Evolutionary conservation across 2,329 filamentous ascomycete genomes (phyloP), one percentile per base, ranked within the genome.

Genomic region (Phialemonium atrogriseum): DNA sequence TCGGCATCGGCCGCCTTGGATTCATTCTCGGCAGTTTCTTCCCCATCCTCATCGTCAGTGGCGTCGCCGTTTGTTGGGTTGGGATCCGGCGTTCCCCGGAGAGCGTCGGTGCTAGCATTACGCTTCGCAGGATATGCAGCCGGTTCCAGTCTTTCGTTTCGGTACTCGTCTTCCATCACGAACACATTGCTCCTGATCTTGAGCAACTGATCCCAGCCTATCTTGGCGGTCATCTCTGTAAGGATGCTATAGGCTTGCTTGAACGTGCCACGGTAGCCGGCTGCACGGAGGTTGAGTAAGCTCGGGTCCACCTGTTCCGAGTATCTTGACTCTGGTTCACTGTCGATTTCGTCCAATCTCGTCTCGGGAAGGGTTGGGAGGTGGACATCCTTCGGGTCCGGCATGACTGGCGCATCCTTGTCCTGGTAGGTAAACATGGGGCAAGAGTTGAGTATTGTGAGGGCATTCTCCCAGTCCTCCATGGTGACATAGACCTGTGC

Each of bases 371-470:
- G 70, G 11, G 89, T 84, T 0, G 91, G 91, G 10, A 98, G 72
- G 45, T 84, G 77, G 24, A 96, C 83, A 34, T 87, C 84, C 47
- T 83, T 81, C 0, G 91, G 88, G 50, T 94, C 87, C 2, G 91
- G 91, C 82, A 96, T 89, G 37, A 91, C 64, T 4, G 91, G 91
- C 5, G 87, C 82, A 54, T 98, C 91, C 58, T 95, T 96, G 59
- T 98, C 91, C 58, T 96, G 91, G 57, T 98, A 96, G 6, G 91
- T 98, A 58, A 98, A 98, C 91, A 98, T 98, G 7, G 91, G 91
- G 56, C 91, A 98, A 12, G 91, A 98, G 61, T 98, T 98, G 32
- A 98, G 70, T 4, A 91, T 96, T 5, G 94, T 79, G 15, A 98
- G 71, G 1, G 91, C 91, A 45, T 96, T 77, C 51, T 96, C 91